Evolutionary conservation across 176 grass and related monocot genomes (phyloP), one percentile per base, ranked within the genome.

Genomic region (Elymus sibiricus): DNA sequence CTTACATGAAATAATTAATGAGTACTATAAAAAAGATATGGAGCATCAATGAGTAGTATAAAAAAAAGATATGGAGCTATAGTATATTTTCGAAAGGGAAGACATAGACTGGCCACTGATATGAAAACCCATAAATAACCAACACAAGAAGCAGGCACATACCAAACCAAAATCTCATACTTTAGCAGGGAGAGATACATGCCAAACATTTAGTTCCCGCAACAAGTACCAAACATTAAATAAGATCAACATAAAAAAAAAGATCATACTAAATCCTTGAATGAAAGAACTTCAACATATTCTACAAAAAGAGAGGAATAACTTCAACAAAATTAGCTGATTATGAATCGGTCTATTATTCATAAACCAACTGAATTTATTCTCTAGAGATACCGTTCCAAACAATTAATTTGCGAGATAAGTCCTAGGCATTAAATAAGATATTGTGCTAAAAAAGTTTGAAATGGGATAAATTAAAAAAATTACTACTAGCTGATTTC

Each of bases 141-240:
- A 59, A 8, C 22, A 71, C 38, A 49, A 27, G 73, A 62, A 80
- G 39, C 53, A 4, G 69, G 76, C 82, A 14, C 13, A 15, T 80
- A 75, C 69, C 77, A 76, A 76, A 76, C 60, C 35, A 43, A 26
- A 37, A 68, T 81, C 75, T 56, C 83, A 72, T 79, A 31, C 9
- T 75, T 67, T 28, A 11, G 5, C 17, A 55, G 0, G 34, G 46
- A 79, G 25, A 4, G 64, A 61, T 34, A 32, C 34, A 4, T 58
- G 64, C 19, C 67, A 43, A 25, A 74, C 22, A 42, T 64, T 40
- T 29, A 82, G 24, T 4, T 31, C 1, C 2, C 25, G 12, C 46
- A 14, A 49, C 27, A 74, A 47, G 42, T 72, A 29, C 67, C 31
- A 11, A 37, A 8, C 32, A 7, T 69, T 37, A 10, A 69, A 37